These are phyloP conservation scores for Zopfia rhizophila DNA, from an alignment of 2,329 filamentous ascomycete species.

Conservation along the genomic window DNA sequence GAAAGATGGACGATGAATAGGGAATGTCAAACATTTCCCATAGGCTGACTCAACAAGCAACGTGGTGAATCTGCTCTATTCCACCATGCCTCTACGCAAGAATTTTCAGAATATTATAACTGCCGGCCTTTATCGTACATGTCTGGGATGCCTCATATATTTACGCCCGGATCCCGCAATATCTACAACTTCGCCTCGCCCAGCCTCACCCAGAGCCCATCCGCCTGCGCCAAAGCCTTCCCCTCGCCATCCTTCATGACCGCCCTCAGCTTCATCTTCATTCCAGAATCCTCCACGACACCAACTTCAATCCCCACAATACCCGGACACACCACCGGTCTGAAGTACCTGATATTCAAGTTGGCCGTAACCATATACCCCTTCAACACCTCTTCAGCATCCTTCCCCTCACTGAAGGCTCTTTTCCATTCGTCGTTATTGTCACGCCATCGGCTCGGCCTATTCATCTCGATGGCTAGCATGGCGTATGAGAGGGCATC, in stretches of 20 bases:
- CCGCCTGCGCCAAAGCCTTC: slow-evolving; percentile 30
- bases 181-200: slow-evolving; percentile 28
- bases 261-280: slow-evolving; percentile 33
- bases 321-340: slow-evolving; percentile 34
- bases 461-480: slow-evolving; percentile 27
- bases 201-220: slow-evolving; percentile 34
- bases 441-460: slow-evolving; percentile 8
- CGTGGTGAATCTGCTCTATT: too few relatives aligned
- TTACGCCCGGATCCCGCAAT: too few relatives aligned
- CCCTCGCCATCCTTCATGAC: slow-evolving; percentile 38
- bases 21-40: too few relatives aligned
- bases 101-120: too few relatives aligned
- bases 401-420: slow-evolving; percentile 15
- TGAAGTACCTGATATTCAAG: slow-evolving; percentile 34
- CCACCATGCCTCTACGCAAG: too few relatives aligned
- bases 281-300: slow-evolving; percentile 28
- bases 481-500: slow-evolving; percentile 59
- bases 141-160: too few relatives aligned
- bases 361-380: slow-evolving; percentile 33
- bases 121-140: too few relatives aligned
- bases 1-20: too few relatives aligned
- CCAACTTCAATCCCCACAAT: slow-evolving; percentile 37
- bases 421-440: slow-evolving; percentile 12
- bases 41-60: too few relatives aligned
- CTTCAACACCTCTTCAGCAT: slow-evolving; percentile 25